These are phyloP conservation scores for Peniophora sp. DNA, from an alignment of 1,284 basidiomycete genomes.

Conservation along the genomic window DNA sequence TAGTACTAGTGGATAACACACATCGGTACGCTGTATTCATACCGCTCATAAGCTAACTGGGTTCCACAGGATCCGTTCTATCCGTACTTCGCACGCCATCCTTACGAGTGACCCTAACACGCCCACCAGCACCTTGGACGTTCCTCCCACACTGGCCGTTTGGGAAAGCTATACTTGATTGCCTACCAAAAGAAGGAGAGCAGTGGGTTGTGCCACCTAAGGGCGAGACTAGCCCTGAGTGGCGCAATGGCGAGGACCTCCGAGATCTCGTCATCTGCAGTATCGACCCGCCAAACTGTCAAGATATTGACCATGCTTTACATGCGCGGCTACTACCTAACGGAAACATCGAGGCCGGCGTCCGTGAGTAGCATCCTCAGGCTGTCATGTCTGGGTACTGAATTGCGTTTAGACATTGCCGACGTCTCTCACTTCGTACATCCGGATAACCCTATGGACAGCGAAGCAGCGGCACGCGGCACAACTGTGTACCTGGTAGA, in stretches of 20 bases:
- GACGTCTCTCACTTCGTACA: slow-evolving; percentile 97
- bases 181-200: slow-evolving; percentile 87
- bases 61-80: no score
- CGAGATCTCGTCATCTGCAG: slow-evolving; percentile 87
- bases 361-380: slow-evolving; percentile 62
- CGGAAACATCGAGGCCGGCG: slow-evolving; percentile 95
- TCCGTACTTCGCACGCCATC: no score
- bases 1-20: no score
- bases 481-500: slow-evolving; percentile 99
- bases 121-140: no score
- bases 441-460: slow-evolving; percentile 94
- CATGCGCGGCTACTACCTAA: slow-evolving; percentile 87
- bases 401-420: slow-evolving; percentile 74
- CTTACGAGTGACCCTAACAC: no score
- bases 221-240: slow-evolving; percentile 43
- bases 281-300: slow-evolving; percentile 95
- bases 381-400: neutral
- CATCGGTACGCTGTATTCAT: no score
- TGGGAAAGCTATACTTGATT: slow-evolving; percentile 88
- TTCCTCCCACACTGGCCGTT: slow-evolving; percentile 64
- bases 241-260: slow-evolving; percentile 87
- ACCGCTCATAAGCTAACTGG: no score
- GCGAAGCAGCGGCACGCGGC: slow-evolving; percentile 89
- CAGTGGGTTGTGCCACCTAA: slow-evolving; percentile 90
- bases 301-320: slow-evolving; percentile 99